Evolutionary conservation across 306 rosid species (phyloP).

Genomic region (Citrullus amarus): DNA sequence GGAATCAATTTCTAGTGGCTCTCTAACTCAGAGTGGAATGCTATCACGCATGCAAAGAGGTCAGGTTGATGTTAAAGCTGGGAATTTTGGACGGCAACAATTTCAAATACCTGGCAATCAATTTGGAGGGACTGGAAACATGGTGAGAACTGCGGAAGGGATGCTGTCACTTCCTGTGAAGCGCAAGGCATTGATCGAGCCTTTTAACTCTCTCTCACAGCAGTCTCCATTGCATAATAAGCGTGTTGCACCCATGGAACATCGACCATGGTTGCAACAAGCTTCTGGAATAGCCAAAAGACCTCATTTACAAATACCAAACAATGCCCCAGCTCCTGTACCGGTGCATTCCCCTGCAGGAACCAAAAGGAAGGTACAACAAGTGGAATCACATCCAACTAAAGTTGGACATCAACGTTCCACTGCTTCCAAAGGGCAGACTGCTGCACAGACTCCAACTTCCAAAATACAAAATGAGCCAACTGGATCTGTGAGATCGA

Average conservation of each 20-base stretch:
- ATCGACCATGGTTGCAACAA: slow-evolving; percentile 74
- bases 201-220: slow-evolving; percentile 15
- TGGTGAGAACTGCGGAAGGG: slow-evolving; percentile 21
- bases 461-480: slow-evolving; percentile 53
- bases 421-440: slow-evolving; percentile 36
- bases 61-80: slow-evolving; percentile 18
- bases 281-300: slow-evolving; percentile 29
- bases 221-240: slow-evolving; percentile 31
- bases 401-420: slow-evolving; percentile 53
- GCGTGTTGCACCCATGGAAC: slow-evolving; percentile 39
- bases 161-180: slow-evolving; percentile 36
- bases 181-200: slow-evolving; percentile 53
- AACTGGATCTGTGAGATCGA: slow-evolving; percentile 76
- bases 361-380: slow-evolving; percentile 46
- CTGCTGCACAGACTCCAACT: slow-evolving; percentile 29
- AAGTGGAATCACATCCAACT: slow-evolving; percentile 33
- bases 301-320: slow-evolving; percentile 26
- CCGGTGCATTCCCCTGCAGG: slow-evolving; percentile 16
- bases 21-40: slow-evolving; percentile 29
- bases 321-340: slow-evolving; percentile 21
- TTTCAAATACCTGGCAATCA: slow-evolving; percentile 20
- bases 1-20: slow-evolving; percentile 24
- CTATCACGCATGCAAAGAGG: slow-evolving; percentile 26
- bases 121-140: slow-evolving; percentile 27
- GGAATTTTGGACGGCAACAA: slow-evolving; percentile 23